Percentiles rank a stretch among this genome's conserved stretches.
phyloP scores from a whole-genome alignment of 495 filamentous ascomycete species.

The Neurospora sp. region DNA sequence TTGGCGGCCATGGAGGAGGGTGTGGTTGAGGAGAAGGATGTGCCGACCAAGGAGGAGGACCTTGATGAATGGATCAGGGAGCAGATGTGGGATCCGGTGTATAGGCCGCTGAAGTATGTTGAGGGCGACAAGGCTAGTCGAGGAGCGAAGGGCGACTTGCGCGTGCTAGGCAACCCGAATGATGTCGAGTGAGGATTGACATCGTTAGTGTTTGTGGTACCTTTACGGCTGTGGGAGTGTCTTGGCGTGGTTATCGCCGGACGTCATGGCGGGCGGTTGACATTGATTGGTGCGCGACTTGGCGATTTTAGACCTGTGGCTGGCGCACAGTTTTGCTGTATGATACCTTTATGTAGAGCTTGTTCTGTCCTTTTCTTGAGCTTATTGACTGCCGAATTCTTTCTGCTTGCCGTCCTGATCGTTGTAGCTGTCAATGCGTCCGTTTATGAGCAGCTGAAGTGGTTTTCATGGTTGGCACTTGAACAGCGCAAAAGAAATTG shows the following conservation, averaged over 20 bases:
- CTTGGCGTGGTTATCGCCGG: not conserved
- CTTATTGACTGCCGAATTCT: not conserved
- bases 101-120: slow-evolving; percentile 53
- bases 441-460: not conserved
- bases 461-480: not conserved
- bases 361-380: not conserved
- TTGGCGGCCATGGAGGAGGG: slow-evolving; percentile 58
- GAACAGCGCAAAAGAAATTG: not conserved
- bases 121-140: slow-evolving; percentile 37
- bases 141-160: slow-evolving; percentile 50
- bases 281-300: not conserved
- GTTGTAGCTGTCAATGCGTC: not conserved
- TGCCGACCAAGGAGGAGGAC: slow-evolving; percentile 47
- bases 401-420: not conserved
- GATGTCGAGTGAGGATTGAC: not conserved
- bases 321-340: not conserved
- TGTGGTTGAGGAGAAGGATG: slow-evolving; percentile 48
- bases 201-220: not conserved
- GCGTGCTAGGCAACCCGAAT: slow-evolving; percentile 29
- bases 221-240: not conserved
- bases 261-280: not conserved
- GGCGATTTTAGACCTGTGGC: not conserved
- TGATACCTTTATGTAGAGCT: not conserved
- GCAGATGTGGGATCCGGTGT: slow-evolving; percentile 84
- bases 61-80: slow-evolving; percentile 73